A percentile compares a stretch with the other conserved stretches of the same genome.
These are phyloP conservation scores for Actinomucor elegans DNA, from an alignment of 371 early-diverging fungal genomes.

Conservation along the genomic window DNA sequence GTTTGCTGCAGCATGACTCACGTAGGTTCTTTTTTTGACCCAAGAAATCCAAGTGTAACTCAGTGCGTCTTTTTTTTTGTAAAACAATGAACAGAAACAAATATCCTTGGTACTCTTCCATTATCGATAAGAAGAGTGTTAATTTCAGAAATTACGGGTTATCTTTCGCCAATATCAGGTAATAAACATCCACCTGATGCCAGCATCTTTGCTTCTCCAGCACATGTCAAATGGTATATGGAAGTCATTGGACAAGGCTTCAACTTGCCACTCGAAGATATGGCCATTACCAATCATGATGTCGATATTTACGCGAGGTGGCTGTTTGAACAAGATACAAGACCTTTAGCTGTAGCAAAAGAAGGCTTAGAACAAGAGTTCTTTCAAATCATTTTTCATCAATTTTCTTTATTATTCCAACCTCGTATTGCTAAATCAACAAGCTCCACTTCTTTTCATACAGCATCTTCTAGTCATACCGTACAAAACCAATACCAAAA, in stretches of 20 bases:
- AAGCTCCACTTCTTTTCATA: neutral
- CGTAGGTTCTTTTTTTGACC: conserved; percentile 40
- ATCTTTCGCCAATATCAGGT: conserved; percentile 42
- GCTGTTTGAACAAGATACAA: conserved; percentile 65
- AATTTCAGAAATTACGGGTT: conserved; percentile 65
- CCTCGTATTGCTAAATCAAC: conserved; percentile 42
- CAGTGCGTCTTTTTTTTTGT: neutral
- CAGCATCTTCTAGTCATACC: neutral
- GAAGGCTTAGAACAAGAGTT: conserved; percentile 46
- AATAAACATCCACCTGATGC: conserved; percentile 48
- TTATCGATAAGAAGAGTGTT: conserved; percentile 60
- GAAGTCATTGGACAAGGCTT: conserved; percentile 85
- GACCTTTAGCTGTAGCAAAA: conserved; percentile 61
- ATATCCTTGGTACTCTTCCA: conserved; percentile 67
- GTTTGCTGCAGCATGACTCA: conserved; percentile 64
- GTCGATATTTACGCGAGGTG: conserved; percentile 73
- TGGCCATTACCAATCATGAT: conserved; percentile 64
- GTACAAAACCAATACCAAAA: conserved; percentile 9
- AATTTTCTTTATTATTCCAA: conserved; percentile 73
- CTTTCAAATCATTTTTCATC: conserved; percentile 71
- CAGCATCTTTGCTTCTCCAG: conserved; percentile 58
- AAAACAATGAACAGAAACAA: conserved; percentile 64
- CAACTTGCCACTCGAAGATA: conserved; percentile 74
- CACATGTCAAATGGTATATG: conserved; percentile 84
- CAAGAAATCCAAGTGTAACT: neutral